Evolutionary conservation across 2,329 filamentous ascomycete genomes (phyloP).

Genomic region (Cryoendolithus antarcticus): DNA sequence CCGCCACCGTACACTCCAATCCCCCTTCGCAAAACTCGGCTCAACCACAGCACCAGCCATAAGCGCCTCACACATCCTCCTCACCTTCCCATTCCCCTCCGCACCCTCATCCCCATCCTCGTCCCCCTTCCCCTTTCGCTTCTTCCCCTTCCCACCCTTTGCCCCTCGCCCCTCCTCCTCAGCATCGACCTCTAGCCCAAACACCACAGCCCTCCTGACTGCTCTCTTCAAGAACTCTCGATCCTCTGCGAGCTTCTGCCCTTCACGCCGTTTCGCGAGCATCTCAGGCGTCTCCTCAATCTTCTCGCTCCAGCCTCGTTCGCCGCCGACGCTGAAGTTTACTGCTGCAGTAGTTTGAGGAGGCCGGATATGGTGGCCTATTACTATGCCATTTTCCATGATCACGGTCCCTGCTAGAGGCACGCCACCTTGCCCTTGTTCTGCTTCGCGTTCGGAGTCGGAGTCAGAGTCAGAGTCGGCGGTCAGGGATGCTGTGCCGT

Average conservation of each 20-base stretch:
- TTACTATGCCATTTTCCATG: not conserved
- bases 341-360: slow-evolving; percentile 37
- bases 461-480: no score
- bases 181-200: slow-evolving; percentile 26
- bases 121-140: slow-evolving; percentile 8
- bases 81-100: slow-evolving; percentile 5
- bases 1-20: slow-evolving; percentile 30
- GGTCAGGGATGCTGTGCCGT: no score
- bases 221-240: slow-evolving; percentile 49
- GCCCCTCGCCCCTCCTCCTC: slow-evolving; percentile 5
- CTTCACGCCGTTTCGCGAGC: slow-evolving; percentile 36
- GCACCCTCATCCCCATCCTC: slow-evolving; percentile 10
- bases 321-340: slow-evolving; percentile 44
- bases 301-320: slow-evolving; percentile 43
- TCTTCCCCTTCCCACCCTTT: slow-evolving; percentile 8
- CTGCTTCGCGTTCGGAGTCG: no score
- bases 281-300: slow-evolving; percentile 40
- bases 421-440: no score
- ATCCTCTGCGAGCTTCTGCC: slow-evolving; percentile 35
- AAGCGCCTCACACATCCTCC: slow-evolving; percentile 40
- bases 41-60: slow-evolving; percentile 49
- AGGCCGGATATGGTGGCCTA: slow-evolving; percentile 21
- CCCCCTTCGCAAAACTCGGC: slow-evolving; percentile 48
- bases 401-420: no score
- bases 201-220: slow-evolving; percentile 47